Percentiles rank a stretch among this genome's conserved stretches.
These are phyloP conservation scores for Mycosphaerella arachidis DNA, from an alignment of 2,329 filamentous ascomycete species.

Conservation along the genomic window DNA sequence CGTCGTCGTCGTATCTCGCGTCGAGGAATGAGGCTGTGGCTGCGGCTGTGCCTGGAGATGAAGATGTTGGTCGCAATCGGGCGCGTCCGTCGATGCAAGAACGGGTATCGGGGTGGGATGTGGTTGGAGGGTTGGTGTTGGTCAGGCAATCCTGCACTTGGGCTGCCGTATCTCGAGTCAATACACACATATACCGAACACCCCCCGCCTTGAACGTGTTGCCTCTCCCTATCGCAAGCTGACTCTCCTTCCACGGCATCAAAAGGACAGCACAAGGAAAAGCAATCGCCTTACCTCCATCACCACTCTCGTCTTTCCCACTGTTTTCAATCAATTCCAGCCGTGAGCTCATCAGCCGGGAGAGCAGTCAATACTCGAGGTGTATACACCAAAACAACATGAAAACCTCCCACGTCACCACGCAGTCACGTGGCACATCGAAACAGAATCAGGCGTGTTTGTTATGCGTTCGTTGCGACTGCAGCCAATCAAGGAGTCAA, in stretches of 20 bases:
- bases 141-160: background rate
- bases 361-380: no score
- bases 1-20: background rate
- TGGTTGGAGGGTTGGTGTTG: background rate
- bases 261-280: background rate
- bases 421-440: no score
- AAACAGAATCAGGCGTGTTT: background rate
- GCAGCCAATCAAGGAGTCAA: background rate
- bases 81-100: background rate
- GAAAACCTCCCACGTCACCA: background rate
- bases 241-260: background rate
- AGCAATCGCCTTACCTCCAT: background rate
- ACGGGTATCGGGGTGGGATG: background rate
- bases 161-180: background rate
- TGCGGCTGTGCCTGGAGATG: conserved; percentile 25
- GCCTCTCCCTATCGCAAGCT: background rate
- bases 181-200: background rate
- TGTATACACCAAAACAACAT: background rate
- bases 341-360: no score
- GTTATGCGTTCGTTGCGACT: background rate
- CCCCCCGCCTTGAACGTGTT: background rate
- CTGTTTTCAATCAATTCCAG: background rate
- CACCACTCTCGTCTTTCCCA: background rate
- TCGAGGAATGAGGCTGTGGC: conserved; percentile 6
- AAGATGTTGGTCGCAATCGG: conserved; percentile 6